Base-by-base conservation (phyloP, 1,139 yeast species). In the Lodderomyces beijingensis region DNA sequence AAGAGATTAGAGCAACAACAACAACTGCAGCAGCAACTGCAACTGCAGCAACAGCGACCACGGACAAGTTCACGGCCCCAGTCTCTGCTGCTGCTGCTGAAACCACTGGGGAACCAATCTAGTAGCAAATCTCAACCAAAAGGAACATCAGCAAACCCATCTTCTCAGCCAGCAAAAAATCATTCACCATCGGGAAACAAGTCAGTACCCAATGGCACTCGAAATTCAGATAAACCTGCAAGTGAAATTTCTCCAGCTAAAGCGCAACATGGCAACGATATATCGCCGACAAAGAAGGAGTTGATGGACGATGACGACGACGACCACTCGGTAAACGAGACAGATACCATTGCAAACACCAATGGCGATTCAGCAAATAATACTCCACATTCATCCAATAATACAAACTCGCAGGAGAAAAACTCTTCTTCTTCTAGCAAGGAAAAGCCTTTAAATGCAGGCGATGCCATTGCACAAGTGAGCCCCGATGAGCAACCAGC, bases 331-430 rank as follows among this genome's bases (percentile, higher is more conserved):
- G 51, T 61, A 25, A 61, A 65, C 40, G 73, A 67, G 41, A 62
- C 70, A 8, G 73, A 65, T 38, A 67, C 73, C 17, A 62, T 66
- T 24, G 61, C 70, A 14, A 64, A 65, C 45, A 65, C 69, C 17
- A 59, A 62, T 37, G 70, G 64, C 27, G 57, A 59, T n/a, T 33
- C 45, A 4, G 18, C 26, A n/a, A 38, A 41, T 30, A 28, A 39
- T 26, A 37, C 42, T 5, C 41, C 47, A 4, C 35, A 32, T 25
- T 16, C 33, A 25, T 28, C 28, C 8, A n/a, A n/a, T n/a, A n/a
- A n/a, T n/a, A n/a, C 20, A 17, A 27, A 25, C 19, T 9, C n/a
- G 5, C n/a, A 19, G 26, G 19, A 9, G n/a, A 10, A 12, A 10
- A 10, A 14, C 9, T 30, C 13, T 12, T 14, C 12, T 26, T n/a